Evolutionary conservation across 2,329 filamentous ascomycete genomes (phyloP).

Genomic region (Fusarium clavum): DNA sequence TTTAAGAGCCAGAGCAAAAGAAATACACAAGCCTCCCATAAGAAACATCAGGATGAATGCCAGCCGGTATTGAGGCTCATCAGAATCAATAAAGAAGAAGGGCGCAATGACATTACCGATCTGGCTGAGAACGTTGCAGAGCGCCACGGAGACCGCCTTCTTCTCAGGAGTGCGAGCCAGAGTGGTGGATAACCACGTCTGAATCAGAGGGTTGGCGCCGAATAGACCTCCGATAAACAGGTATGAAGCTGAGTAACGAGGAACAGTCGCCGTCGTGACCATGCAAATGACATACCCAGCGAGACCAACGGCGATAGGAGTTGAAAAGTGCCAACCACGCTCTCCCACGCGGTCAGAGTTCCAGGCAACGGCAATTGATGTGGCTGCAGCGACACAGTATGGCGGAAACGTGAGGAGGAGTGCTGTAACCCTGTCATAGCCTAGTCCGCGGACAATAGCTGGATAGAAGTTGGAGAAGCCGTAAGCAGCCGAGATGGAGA

Average conservation of each 20-base stretch:
- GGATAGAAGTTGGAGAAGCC: conserved; percentile 11
- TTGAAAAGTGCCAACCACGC: background rate
- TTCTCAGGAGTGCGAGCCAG: background rate
- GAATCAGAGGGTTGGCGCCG: background rate
- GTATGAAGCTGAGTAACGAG: background rate
- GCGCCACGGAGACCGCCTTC: background rate
- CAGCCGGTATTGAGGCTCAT: background rate
- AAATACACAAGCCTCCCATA: background rate
- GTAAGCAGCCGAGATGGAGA: conserved; percentile 36
- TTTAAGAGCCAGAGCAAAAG: background rate
- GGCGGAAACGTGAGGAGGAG: too few relatives aligned
- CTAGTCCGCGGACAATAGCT: too few relatives aligned
- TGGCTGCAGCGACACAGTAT: too few relatives aligned
- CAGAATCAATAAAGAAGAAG: background rate
- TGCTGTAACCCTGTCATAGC: too few relatives aligned
- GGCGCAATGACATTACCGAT: background rate
- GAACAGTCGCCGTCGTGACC: background rate
- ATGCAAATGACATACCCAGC: background rate
- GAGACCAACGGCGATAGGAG: background rate
- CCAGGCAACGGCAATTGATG: too few relatives aligned
- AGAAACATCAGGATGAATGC: background rate
- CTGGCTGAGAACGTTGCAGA: background rate
- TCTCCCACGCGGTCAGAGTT: background rate
- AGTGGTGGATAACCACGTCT: background rate
- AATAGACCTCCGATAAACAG: background rate